Percentiles rank a stretch among this genome's conserved stretches.
Conservation (phyloP, 306 rosid species). For the Gastrolobium villosum region DNA sequence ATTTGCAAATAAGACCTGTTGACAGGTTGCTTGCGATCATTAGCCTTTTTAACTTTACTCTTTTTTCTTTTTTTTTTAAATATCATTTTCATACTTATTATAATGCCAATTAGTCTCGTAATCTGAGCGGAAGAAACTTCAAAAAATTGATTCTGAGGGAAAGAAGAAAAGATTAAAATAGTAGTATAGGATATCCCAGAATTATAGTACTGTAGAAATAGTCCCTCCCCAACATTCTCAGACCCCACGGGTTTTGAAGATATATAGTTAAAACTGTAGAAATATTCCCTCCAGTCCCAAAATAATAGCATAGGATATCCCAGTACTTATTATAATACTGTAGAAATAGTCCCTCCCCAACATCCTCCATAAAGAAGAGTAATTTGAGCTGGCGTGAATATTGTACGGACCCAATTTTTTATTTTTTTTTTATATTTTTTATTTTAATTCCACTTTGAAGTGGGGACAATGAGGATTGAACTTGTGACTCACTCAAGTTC, state of each 20-base stretch:
- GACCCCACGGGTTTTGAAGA: conserved; percentile 56
- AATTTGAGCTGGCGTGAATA: too few relatives aligned
- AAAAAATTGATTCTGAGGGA: conserved; percentile 35
- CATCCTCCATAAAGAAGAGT: too few relatives aligned
- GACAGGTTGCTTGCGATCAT: conserved; percentile 40
- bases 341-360: too few relatives aligned
- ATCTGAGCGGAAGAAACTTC: conserved; percentile 48
- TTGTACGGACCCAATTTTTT: too few relatives aligned
- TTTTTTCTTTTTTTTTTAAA: not conserved
- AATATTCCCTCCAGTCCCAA: too few relatives aligned
- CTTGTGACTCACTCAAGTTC: too few relatives aligned
- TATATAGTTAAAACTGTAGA: conserved; percentile 55
- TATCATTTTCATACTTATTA: conserved; percentile 8
- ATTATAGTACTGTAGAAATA: conserved; percentile 43
- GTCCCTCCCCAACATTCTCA: conserved; percentile 52
- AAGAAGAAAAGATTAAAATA: conserved; percentile 27
- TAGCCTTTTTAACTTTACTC: not conserved
- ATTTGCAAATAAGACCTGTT: conserved; percentile 36
- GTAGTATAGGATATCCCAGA: conserved; percentile 42
- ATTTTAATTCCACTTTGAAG: too few relatives aligned
- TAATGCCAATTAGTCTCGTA: conserved; percentile 41
- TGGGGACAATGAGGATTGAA: too few relatives aligned
- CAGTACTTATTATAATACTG: too few relatives aligned
- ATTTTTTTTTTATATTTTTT: too few relatives aligned
- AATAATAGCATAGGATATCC: too few relatives aligned